phyloP scores from a whole-genome alignment of 106 monocot genomes.

The Chionographis japonica region DNA sequence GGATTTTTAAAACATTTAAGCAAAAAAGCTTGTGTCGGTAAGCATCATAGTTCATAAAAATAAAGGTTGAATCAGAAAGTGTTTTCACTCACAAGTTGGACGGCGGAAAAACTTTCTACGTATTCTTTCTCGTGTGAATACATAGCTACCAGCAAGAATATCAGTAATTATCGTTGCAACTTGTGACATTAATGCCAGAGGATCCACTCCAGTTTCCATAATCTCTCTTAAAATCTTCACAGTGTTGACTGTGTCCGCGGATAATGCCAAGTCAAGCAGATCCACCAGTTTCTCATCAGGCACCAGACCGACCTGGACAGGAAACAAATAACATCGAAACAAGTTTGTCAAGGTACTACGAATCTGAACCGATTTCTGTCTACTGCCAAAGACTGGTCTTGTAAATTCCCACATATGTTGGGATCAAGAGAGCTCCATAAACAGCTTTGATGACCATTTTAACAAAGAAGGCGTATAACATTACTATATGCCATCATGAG shows the following conservation, averaged over 20 bases:
- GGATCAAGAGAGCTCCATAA: no score
- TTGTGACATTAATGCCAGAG: conserved; percentile 87
- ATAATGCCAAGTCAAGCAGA: conserved; percentile 88
- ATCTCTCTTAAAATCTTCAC: conserved; percentile 85
- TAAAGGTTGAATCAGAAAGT: conserved; percentile 1
- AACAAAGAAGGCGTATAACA: no score
- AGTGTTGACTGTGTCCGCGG: conserved; percentile 90
- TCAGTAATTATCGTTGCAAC: conserved; percentile 95
- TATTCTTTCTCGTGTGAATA: conserved; percentile 58
- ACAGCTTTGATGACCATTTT: no score
- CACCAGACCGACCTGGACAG: conserved; percentile 77
- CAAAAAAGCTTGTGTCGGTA: no score
- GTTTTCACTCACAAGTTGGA: conserved; percentile 48
- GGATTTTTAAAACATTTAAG: no score
- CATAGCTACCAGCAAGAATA: conserved; percentile 86
- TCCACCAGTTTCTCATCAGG: conserved; percentile 91
- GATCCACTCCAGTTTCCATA: conserved; percentile 83
- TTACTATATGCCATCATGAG: no score
- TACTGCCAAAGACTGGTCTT: no score
- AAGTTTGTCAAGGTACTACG: no score
- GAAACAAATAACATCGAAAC: neutral
- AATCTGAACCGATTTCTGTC: no score
- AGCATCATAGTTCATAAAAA: neutral
- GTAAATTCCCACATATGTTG: no score
- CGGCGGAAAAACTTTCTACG: conserved; percentile 63